Percentiles rank a stretch among this genome's conserved stretches.
Evolutionary conservation across 768 basidiomycete species (phyloP).

Genomic region (Russula foetens): DNA sequence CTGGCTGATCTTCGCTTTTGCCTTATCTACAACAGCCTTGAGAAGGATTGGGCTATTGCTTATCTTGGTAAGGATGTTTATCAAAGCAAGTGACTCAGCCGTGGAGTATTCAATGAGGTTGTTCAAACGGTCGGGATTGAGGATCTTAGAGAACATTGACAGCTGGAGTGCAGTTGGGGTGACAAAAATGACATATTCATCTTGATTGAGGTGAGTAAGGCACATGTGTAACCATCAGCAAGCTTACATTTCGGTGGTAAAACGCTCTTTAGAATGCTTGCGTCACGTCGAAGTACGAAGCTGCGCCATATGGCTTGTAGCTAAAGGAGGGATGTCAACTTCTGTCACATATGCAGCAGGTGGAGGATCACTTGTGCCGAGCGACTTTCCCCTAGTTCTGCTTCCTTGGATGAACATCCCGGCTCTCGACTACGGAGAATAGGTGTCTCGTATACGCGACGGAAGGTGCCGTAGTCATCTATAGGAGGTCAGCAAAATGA

Average conservation of each 20-base stretch:
- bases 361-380: constrained; percentile 52
- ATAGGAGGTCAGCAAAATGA: not conserved
- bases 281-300: constrained; percentile 88
- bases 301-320: constrained; percentile 66
- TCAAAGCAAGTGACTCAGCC: constrained; percentile 70
- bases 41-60: constrained; percentile 88
- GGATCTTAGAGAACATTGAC: constrained; percentile 66
- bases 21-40: constrained; percentile 67
- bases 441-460: constrained; percentile 75
- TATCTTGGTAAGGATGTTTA: constrained; percentile 78
- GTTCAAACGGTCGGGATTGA: constrained; percentile 63
- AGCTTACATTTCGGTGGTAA: constrained; percentile 85
- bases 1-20: constrained; percentile 32
- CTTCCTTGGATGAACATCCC: constrained; percentile 59
- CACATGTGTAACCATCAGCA: not conserved
- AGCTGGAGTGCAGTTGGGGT: constrained; percentile 81
- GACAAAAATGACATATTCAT: constrained; percentile 98
- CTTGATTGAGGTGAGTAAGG: constrained; percentile 33
- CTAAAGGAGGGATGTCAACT: constrained; percentile 31
- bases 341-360: not conserved
- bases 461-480: constrained; percentile 75
- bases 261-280: constrained; percentile 70
- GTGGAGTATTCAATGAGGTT: constrained; percentile 62
- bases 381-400: constrained; percentile 70
- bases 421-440: constrained; percentile 83